Evolutionary conservation across 2,329 filamentous ascomycete species (phyloP).

Genomic region (Cercospora berteroae): DNA sequence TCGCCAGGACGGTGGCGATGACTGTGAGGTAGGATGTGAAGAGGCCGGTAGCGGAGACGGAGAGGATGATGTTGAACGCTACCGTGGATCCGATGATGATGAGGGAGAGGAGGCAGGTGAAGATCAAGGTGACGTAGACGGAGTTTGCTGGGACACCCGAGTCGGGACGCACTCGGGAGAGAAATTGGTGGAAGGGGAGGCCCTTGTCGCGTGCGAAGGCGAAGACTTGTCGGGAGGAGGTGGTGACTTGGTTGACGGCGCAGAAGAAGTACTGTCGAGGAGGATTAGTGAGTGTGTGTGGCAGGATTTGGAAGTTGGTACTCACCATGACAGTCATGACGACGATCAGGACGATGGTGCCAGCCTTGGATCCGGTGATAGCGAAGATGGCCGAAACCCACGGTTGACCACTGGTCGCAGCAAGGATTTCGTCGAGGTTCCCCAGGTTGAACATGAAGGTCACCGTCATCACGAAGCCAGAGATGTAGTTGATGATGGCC

Average conservation of each 20-base stretch:
- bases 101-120: constrained; percentile 34
- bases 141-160: constrained; percentile 34
- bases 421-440: constrained; percentile 25
- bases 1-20: constrained; percentile 27
- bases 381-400: constrained; percentile 30
- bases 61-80: constrained; percentile 46
- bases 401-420: constrained; percentile 27
- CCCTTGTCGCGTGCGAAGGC: constrained; percentile 35
- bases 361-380: constrained; percentile 29
- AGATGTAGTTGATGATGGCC: constrained; percentile 33
- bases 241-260: constrained; percentile 33
- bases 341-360: constrained; percentile 27
- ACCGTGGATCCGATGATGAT: constrained; percentile 42
- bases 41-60: constrained; percentile 35
- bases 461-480: constrained; percentile 33
- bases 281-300: neutral
- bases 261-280: constrained; percentile 27
- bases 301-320: neutral
- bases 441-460: constrained; percentile 35
- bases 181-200: constrained; percentile 31
- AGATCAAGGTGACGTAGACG: constrained; percentile 29
- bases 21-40: constrained; percentile 29
- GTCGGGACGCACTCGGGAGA: constrained; percentile 28
- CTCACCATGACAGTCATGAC: constrained; percentile 30
- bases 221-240: constrained; percentile 32